Percentiles rank a stretch among this genome's conserved stretches.
Evolutionary conservation across 768 basidiomycete species (phyloP).

Genomic region (Mrakia blollopis): DNA sequence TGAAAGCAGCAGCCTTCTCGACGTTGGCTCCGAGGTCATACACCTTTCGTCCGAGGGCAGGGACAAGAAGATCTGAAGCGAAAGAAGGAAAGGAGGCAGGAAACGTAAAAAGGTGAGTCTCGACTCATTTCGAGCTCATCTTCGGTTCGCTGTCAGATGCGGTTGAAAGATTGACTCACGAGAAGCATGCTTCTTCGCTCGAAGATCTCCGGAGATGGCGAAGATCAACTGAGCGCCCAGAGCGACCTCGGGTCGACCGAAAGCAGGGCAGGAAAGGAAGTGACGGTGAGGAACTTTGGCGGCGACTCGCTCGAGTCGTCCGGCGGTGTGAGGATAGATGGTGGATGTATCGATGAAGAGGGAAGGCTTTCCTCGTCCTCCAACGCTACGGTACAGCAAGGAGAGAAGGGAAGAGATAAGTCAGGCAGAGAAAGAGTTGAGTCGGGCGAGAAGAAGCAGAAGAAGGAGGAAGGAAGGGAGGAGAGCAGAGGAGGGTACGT

Average conservation of each 20-base stretch:
- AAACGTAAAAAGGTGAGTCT: not conserved
- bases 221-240: constrained; percentile 62
- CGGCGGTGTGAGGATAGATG: constrained; percentile 45
- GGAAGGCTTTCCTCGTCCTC: constrained; percentile 12
- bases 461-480: not conserved
- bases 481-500: not conserved
- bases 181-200: constrained; percentile 73
- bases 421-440: not conserved
- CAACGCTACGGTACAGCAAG: not conserved
- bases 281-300: constrained; percentile 57
- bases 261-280: constrained; percentile 72
- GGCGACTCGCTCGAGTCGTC: constrained; percentile 59
- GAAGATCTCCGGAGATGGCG: constrained; percentile 72
- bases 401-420: not conserved
- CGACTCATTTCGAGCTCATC: not conserved
- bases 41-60: constrained; percentile 67
- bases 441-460: not conserved
- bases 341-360: constrained; percentile 22
- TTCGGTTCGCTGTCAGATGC: not conserved
- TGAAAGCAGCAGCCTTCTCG: constrained; percentile 60
- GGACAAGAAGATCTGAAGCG: constrained; percentile 55
- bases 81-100: not conserved
- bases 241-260: constrained; percentile 59
- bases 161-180: constrained; percentile 32
- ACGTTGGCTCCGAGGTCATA: constrained; percentile 78